Percentiles rank a stretch among this genome's conserved stretches.
These are phyloP conservation scores for Bidens hawaiensis DNA, from an alignment of 140 eudicot genomes.

Conservation along the genomic window DNA sequence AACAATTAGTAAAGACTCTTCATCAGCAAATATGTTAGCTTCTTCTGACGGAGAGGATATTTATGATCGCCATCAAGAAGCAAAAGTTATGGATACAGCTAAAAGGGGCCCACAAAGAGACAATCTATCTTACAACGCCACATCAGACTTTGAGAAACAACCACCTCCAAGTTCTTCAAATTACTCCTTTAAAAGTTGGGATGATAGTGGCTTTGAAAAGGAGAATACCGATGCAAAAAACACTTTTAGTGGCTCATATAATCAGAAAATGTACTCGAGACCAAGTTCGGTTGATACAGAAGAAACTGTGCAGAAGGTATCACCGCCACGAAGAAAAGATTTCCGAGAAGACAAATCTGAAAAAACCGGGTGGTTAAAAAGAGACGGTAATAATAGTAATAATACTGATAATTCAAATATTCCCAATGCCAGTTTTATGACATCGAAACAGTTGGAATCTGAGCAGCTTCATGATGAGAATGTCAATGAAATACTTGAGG, in stretches of 20 bases:
- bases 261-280: slow-evolving; percentile 41
- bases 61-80: slow-evolving; percentile 47
- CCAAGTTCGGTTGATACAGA: slow-evolving; percentile 53
- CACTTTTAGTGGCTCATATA: slow-evolving; percentile 30
- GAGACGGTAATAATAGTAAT: slow-evolving; percentile 45
- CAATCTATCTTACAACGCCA: slow-evolving; percentile 26
- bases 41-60: slow-evolving; percentile 60
- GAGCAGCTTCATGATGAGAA: slow-evolving; percentile 62
- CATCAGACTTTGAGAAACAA: slow-evolving; percentile 52
- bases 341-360: slow-evolving; percentile 67
- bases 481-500: slow-evolving; percentile 84
- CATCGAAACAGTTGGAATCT: slow-evolving; percentile 39
- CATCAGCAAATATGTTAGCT: slow-evolving; percentile 37
- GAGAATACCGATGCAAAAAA: slow-evolving; percentile 48
- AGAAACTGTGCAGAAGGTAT: slow-evolving; percentile 81
- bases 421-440: slow-evolving; percentile 29
- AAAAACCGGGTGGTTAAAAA: slow-evolving; percentile 50
- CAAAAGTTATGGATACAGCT: slow-evolving; percentile 47
- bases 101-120: slow-evolving; percentile 53
- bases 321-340: slow-evolving; percentile 87
- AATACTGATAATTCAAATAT: slow-evolving; percentile 34
- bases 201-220: slow-evolving; percentile 54
- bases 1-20: slow-evolving; percentile 54
- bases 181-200: slow-evolving; percentile 40
- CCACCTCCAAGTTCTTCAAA: slow-evolving; percentile 49